Evolutionary conservation across 2,329 filamentous ascomycete genomes (phyloP).

Genomic region (Alternaria tenuissima): DNA sequence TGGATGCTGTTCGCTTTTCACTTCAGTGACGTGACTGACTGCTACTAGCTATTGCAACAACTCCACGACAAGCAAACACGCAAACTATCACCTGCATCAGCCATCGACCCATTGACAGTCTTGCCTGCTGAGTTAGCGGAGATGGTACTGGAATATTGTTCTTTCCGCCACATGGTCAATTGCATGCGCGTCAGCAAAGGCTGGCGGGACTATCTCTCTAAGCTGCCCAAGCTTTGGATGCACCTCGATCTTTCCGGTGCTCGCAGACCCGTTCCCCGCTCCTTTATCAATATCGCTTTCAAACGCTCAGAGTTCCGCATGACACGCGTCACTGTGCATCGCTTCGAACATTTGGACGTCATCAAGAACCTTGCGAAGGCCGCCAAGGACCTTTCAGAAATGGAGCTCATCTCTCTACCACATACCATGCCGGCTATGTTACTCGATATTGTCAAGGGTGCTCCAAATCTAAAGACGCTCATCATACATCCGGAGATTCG

Average conservation of each 20-base stretch:
- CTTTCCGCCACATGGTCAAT: constrained; percentile 61
- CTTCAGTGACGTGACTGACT: background rate
- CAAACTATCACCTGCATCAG: constrained; percentile 53
- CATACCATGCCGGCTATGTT: constrained; percentile 37
- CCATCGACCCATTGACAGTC: constrained; percentile 61
- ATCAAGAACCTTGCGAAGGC: constrained; percentile 50
- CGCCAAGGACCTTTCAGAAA: constrained; percentile 45
- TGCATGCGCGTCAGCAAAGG: constrained; percentile 63
- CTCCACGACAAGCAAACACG: constrained; percentile 58
- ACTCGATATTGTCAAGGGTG: constrained; percentile 39
- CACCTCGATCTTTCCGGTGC: constrained; percentile 62
- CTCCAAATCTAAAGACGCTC: constrained; percentile 37
- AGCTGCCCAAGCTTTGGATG: constrained; percentile 59
- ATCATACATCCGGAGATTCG: constrained; percentile 37
- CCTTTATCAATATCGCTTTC: constrained; percentile 55
- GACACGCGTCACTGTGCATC: constrained; percentile 42
- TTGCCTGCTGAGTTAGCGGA: constrained; percentile 64
- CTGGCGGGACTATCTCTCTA: constrained; percentile 63
- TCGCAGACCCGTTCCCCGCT: constrained; percentile 51
- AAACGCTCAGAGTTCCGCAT: constrained; percentile 50
- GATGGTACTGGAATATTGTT: constrained; percentile 61
- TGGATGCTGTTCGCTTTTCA: background rate
- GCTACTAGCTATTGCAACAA: constrained; percentile 52
- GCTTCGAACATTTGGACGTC: constrained; percentile 52
- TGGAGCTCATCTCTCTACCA: constrained; percentile 44